Evolutionary conservation across 2,329 filamentous ascomycete species (phyloP).

Genomic region (Proliferodiscus dingleyae): DNA sequence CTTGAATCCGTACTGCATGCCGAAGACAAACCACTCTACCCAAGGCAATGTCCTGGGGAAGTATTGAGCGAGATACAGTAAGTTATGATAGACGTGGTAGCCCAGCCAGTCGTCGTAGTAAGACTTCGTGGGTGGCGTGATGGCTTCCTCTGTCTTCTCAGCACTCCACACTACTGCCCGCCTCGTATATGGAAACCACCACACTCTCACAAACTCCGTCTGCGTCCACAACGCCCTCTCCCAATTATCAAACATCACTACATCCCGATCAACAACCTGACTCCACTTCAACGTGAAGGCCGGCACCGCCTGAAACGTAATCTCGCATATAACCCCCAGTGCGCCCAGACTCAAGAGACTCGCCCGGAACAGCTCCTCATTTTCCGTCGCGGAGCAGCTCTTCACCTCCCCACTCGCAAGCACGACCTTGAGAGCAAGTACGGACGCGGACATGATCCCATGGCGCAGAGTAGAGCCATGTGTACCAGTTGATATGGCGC

Average conservation of each 20-base stretch:
- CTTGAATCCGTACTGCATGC: slow-evolving; percentile 92
- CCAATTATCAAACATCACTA: slow-evolving; percentile 68
- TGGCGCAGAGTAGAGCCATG: slow-evolving; percentile 84
- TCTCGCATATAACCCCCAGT: slow-evolving; percentile 83
- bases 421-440: slow-evolving; percentile 72
- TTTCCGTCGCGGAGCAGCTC: slow-evolving; percentile 61
- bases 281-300: slow-evolving; percentile 82
- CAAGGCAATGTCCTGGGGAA: slow-evolving; percentile 75
- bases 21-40: slow-evolving; percentile 95
- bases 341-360: slow-evolving; percentile 84
- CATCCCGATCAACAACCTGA: slow-evolving; percentile 70
- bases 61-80: slow-evolving; percentile 75
- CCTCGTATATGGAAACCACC: slow-evolving; percentile 95
- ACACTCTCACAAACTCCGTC: slow-evolving; percentile 86
- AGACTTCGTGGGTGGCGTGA: slow-evolving; percentile 50
- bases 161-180: slow-evolving; percentile 86
- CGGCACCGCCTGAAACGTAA: slow-evolving; percentile 77
- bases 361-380: slow-evolving; percentile 79
- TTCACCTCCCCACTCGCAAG: slow-evolving; percentile 73
- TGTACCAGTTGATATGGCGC: slow-evolving; percentile 87
- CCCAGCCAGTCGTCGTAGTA: slow-evolving; percentile 82
- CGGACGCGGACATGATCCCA: slow-evolving; percentile 76
- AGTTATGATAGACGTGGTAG: slow-evolving; percentile 86
- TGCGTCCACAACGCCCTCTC: slow-evolving; percentile 70
- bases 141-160: slow-evolving; percentile 64